Conservation (phyloP, 1,284 basidiomycete species). For the Leccinum variabile region DNA sequence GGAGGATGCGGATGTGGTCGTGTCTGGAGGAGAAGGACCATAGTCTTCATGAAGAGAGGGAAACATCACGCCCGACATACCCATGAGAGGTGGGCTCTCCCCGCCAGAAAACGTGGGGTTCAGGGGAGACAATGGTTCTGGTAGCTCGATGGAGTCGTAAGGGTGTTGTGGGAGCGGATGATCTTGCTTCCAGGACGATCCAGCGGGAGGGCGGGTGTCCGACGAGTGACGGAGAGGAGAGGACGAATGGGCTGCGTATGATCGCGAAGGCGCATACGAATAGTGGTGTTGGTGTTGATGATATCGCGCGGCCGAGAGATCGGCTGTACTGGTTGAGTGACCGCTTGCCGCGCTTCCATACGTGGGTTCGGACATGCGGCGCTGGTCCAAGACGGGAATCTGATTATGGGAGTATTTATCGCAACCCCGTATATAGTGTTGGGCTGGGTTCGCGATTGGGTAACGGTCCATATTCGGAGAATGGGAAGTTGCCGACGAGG, state of each 20-base stretch:
- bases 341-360: conserved; percentile 33
- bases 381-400: conserved; percentile 46
- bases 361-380: conserved; percentile 65
- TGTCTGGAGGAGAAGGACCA: conserved; percentile 56
- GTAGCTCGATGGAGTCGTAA: conserved; percentile 37
- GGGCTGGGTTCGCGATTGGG: conserved; percentile 36
- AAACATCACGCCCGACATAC: conserved; percentile 40
- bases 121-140: conserved; percentile 50
- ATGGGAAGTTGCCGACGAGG: conserved; percentile 40
- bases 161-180: conserved; percentile 29
- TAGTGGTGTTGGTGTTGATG: conserved; percentile 37
- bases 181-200: conserved; percentile 37
- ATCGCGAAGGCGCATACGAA: conserved; percentile 32
- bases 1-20: conserved; percentile 54
- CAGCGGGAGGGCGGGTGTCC: conserved; percentile 42
- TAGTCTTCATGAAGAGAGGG: conserved; percentile 47
- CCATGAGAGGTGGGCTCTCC: conserved; percentile 36
- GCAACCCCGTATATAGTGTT: conserved; percentile 38
- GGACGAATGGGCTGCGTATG: conserved; percentile 35
- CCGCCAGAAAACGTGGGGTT: conserved; percentile 47
- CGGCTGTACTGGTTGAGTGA: conserved; percentile 27
- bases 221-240: conserved; percentile 42
- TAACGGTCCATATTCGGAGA: conserved; percentile 40
- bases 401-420: conserved; percentile 43
- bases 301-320: conserved; percentile 29